Base-by-base conservation (phyloP, 1,139 yeast species). In the Geotrichum citri-aurantii region DNA sequence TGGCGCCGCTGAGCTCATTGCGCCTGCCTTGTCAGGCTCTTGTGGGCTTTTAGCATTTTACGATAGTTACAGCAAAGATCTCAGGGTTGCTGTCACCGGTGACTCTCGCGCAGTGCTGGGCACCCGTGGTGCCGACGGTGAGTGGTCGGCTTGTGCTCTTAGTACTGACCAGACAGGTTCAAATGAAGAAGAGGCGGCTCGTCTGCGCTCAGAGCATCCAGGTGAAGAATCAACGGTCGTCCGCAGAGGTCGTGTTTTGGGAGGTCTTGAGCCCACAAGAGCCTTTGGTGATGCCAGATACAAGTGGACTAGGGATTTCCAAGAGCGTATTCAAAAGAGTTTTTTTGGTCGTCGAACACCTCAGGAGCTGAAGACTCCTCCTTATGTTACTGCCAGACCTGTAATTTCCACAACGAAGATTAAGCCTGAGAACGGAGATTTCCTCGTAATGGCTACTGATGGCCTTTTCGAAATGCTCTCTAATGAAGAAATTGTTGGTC, bases 251-350 rank as follows among this genome's bases (percentile, higher is more conserved):
- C 81, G 99, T 65, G 88, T 93, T 6, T 79, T 93, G 66, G 99
- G 99, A 0, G 83, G 92, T n/a, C 79, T 93, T 63, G 98, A 93
- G 72, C 99, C 99, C 7, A 84, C 96, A 0, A 80, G 99, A 68
- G 96, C 98, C 0, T 93, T 93, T 77, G 99, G 99, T 53, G 99
- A 93, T 73, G 95, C 97, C 63, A 81, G 97, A 63, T 93, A 90
- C 72, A 92, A 92, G 71, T 77, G 88, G 77, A 79, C 90, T 37
- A 86, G 88, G 33, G 84, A 85, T 40, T 80, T 89, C 62, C 97
- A 95, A 68, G 87, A 86, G 59, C 76, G 81, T 61, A 80, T 88
- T 27, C 86, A 89, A 65, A 80, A 85, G 62, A 86, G 85, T 68
- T 86, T 90, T 66, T 92, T 92, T 71, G 96, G 97, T 44, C 82